phyloP scores from a whole-genome alignment of 148 eudicot genomes.

The Spergularia bocconei region DNA sequence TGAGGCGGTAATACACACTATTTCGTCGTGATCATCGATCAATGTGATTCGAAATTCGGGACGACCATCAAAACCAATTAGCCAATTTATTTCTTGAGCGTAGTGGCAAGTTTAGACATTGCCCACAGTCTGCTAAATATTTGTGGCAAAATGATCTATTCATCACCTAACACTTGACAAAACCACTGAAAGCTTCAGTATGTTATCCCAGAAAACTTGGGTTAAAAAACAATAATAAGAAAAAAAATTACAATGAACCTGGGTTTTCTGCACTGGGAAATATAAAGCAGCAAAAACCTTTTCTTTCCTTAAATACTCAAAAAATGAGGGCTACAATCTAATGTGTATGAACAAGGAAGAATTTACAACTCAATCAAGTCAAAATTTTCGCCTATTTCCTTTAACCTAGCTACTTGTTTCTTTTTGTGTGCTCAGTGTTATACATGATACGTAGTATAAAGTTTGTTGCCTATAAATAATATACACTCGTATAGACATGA shows the following conservation, averaged over 20 bases:
- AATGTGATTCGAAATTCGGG: no score
- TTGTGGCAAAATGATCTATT: no score
- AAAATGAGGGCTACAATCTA: constrained; percentile 31
- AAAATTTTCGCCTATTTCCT: constrained; percentile 22
- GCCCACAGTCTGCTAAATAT: no score
- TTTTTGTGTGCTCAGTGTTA: constrained; percentile 10
- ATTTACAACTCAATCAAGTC: constrained; percentile 39
- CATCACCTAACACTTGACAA: no score
- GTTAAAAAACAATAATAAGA: no score
- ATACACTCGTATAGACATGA: not conserved
- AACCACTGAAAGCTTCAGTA: no score
- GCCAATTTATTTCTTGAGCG: no score
- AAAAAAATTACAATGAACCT: not conserved
- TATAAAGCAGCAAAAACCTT: not conserved
- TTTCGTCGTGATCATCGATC: no score
- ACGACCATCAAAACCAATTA: no score
- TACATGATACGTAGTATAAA: constrained; percentile 5
- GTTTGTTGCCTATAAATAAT: constrained; percentile 27
- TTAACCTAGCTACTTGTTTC: constrained; percentile 21
- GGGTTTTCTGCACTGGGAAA: not conserved
- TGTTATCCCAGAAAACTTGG: no score
- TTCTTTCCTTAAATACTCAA: constrained; percentile 1
- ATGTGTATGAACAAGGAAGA: constrained; percentile 20
- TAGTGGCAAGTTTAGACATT: no score
- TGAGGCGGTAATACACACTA: no score